Conservation (phyloP, 2,329 filamentous ascomycete species). For the Ilyonectria sp. region DNA sequence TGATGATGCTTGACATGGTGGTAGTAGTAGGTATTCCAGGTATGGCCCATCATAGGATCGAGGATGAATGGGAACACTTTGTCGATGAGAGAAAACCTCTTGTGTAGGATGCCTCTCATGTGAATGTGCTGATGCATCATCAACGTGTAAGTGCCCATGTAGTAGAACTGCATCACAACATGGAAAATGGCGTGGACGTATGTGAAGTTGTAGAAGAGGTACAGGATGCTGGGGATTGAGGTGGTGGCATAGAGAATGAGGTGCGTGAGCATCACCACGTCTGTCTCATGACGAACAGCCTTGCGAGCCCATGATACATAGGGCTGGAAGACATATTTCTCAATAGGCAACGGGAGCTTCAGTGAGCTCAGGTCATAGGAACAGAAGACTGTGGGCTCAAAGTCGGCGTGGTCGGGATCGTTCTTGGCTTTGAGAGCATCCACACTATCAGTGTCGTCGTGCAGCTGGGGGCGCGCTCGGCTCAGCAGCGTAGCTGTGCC, state of each 20-base stretch:
- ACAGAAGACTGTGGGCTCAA: conserved; percentile 64
- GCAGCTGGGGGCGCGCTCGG: conserved; percentile 4
- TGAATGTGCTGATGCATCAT: conserved; percentile 92
- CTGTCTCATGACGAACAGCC: conserved; percentile 76
- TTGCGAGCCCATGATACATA: conserved; percentile 70
- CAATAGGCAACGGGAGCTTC: conserved; percentile 56
- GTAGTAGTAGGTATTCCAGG: conserved; percentile 89
- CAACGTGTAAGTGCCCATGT: conserved; percentile 81
- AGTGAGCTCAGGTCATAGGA: conserved; percentile 57
- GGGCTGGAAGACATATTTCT: conserved; percentile 68
- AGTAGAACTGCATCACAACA: conserved; percentile 75
- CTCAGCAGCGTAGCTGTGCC: conserved; percentile 26
- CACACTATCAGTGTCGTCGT: conserved; percentile 15
- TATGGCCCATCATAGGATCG: conserved; percentile 85
- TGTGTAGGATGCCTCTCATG: conserved; percentile 76
- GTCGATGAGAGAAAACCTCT: conserved; percentile 71
- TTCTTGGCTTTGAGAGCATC: conserved; percentile 57
- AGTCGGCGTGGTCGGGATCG: conserved; percentile 56
- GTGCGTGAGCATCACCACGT: conserved; percentile 85
- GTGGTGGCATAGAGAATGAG: conserved; percentile 80
- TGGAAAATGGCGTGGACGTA: conserved; percentile 79
- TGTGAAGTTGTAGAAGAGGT: conserved; percentile 76
- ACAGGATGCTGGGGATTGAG: conserved; percentile 77
- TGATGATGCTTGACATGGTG: conserved; percentile 92
- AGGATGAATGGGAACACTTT: conserved; percentile 79